These are phyloP conservation scores for Paramecium caudatum DNA, from an alignment of 73 alveolate genomes.

Conservation along the genomic window DNA sequence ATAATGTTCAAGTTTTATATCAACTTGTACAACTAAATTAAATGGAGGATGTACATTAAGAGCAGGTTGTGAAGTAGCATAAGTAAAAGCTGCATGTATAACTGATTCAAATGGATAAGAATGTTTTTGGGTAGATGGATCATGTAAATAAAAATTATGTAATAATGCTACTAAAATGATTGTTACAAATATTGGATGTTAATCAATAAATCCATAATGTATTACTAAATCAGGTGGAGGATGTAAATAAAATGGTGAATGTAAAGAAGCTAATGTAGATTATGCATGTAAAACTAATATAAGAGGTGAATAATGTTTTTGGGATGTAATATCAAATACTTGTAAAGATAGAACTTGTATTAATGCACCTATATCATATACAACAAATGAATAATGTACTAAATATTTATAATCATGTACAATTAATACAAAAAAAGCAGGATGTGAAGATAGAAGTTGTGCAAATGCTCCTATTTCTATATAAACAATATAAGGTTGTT, in stretches of 20 bases:
- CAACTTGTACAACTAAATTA: neutral
- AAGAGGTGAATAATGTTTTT: constrained; percentile 34
- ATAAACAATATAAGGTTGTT: neutral
- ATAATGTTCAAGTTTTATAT: neutral
- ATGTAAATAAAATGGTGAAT: neutral
- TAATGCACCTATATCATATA: constrained; percentile 31
- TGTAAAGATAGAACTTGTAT: constrained; percentile 27
- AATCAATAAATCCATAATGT: constrained; percentile 10
- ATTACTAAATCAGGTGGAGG: constrained; percentile 49
- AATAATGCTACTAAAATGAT: constrained; percentile 14
- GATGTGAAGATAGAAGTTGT: constrained; percentile 49
- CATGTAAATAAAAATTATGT: constrained; percentile 8
- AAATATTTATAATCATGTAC: constrained; percentile 5
- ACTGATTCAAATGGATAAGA: neutral
- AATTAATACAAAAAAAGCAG: neutral
- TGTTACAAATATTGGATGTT: constrained; percentile 18
- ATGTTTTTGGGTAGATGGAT: constrained; percentile 53
- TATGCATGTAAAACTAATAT: neutral
- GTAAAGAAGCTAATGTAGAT: neutral
- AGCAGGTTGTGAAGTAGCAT: constrained; percentile 32
- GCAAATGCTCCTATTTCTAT: constrained; percentile 29
- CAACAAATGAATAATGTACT: constrained; percentile 21
- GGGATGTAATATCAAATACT: neutral
- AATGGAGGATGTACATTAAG: constrained; percentile 47
- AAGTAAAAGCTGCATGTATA: neutral